Base-by-base conservation (phyloP, 2,329 filamentous ascomycete genomes). In the Fusarium albosuccineum region DNA sequence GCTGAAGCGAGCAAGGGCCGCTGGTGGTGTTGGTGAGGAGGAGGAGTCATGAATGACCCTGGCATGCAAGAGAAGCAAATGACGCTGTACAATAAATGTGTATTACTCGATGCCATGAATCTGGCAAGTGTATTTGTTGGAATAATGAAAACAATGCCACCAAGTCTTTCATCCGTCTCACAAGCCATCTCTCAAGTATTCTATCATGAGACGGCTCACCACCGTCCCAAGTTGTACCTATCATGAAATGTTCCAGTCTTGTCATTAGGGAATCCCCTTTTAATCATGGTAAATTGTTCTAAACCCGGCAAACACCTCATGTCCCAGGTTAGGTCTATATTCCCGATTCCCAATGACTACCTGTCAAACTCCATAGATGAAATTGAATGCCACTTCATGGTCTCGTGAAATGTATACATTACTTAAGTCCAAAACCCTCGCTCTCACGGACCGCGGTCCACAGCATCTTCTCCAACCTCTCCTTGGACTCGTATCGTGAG, bases 351-450 rank as follows among this genome's bases (percentile, higher is more conserved):
- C 9, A 56, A 29, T 26, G 26, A 27, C 51, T 56, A 16, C 60
- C 42, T 50, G 29, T 60, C 44, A 61, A 70, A 71, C 70, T 70
- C 66, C 70, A 34, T 61, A 51, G 46, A 55, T 59, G 57, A 60
- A 59, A 64, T 46, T 41, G 44, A 40, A 72, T 51, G 52, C 55
- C 40, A 39, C 40, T 46, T 70, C 70, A 34, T 72, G 53, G 54
- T 58, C 46, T 71, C 67, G 27, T 73, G 50, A 67, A 59, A 46
- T 55, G 45, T 52, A 30, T 49, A 50, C 36, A 42, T 83, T 76
- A 95, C 77, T 94, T 96, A 77, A 97, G 83, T 33, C 94, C 94
- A 84, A 97, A 97, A 3, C 94, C 94, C 77, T 97, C 93, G 74
- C 94, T 97, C 78, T 94, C 93, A 67, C 88, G 83, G n/a, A 97